Conservation (phyloP, 148 eudicot species). For the Camellia lanceoleosa region DNA sequence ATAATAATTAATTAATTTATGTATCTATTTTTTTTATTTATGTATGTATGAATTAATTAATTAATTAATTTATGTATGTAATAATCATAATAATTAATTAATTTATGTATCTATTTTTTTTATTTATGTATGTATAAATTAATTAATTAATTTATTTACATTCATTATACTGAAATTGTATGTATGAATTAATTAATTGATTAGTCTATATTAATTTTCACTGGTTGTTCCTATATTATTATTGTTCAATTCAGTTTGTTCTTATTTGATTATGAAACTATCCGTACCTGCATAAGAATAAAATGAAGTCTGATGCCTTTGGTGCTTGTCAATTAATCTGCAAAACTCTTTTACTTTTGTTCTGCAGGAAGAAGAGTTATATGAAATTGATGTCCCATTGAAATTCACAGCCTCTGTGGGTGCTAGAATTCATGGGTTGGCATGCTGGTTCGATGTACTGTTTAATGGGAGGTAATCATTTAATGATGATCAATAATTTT, state of each 20-base stretch:
- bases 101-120: too few relatives aligned
- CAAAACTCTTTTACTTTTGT: conserved; percentile 10
- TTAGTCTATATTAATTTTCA: too few relatives aligned
- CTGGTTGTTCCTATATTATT: not conserved
- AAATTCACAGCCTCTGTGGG: conserved; percentile 77
- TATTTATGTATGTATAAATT: too few relatives aligned
- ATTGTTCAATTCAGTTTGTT: not conserved
- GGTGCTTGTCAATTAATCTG: not conserved
- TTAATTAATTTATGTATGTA: too few relatives aligned
- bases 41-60: too few relatives aligned
- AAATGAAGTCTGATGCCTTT: not conserved
- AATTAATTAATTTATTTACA: too few relatives aligned
- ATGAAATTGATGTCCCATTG: conserved; percentile 87
- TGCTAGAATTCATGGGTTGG: conserved; percentile 88
- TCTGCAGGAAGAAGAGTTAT: conserved; percentile 87
- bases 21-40: too few relatives aligned
- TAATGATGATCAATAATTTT: not conserved
- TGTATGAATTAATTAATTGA: too few relatives aligned
- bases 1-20: too few relatives aligned
- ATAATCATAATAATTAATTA: too few relatives aligned
- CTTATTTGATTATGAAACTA: not conserved
- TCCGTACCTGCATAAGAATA: not conserved
- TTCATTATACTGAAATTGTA: too few relatives aligned
- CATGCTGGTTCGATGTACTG: conserved; percentile 99
- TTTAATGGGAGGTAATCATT: conserved; percentile 83